Percentiles rank a stretch among this genome's conserved stretches.
Conservation (phyloP, 306 rosid species). For the Hippophae rhamnoides region DNA sequence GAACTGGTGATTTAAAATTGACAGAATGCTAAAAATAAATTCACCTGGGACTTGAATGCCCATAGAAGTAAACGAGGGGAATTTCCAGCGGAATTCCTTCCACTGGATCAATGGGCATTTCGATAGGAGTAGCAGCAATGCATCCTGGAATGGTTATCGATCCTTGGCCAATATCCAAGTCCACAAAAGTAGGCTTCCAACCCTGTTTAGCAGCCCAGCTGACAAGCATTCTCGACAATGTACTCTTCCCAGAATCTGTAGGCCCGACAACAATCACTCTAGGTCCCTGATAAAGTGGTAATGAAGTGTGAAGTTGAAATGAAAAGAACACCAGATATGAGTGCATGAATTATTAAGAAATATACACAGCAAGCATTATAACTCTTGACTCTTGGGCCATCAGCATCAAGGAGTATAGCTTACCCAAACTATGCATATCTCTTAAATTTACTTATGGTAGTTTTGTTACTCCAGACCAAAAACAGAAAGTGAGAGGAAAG, state of each 20-base stretch:
- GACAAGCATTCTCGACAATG: constrained; percentile 86
- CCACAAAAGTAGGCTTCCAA: constrained; percentile 89
- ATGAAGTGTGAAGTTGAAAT: constrained; percentile 5
- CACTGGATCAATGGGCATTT: constrained; percentile 91
- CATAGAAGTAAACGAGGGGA: constrained; percentile 85
- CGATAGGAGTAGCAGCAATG: constrained; percentile 92
- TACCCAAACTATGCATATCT: background rate
- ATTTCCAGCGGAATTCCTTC: constrained; percentile 93
- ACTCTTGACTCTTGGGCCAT: background rate
- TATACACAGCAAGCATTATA: constrained; percentile 8
- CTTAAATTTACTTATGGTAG: background rate
- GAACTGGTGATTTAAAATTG: constrained; percentile 6
- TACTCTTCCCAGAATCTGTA: constrained; percentile 82
- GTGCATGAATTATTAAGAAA: constrained; percentile 1
- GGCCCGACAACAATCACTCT: constrained; percentile 96
- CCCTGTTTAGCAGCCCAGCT: constrained; percentile 98
- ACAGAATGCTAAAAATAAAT: background rate
- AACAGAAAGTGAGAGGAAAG: too few relatives aligned
- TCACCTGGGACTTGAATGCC: constrained; percentile 83
- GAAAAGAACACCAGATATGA: background rate
- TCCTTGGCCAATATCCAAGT: constrained; percentile 96
- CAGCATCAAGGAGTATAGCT: background rate
- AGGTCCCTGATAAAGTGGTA: constrained; percentile 71
- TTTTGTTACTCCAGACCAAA: background rate
- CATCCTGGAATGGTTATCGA: constrained; percentile 87